Conservation (phyloP, 345 rosid species). For the Lepidium didymum region DNA sequence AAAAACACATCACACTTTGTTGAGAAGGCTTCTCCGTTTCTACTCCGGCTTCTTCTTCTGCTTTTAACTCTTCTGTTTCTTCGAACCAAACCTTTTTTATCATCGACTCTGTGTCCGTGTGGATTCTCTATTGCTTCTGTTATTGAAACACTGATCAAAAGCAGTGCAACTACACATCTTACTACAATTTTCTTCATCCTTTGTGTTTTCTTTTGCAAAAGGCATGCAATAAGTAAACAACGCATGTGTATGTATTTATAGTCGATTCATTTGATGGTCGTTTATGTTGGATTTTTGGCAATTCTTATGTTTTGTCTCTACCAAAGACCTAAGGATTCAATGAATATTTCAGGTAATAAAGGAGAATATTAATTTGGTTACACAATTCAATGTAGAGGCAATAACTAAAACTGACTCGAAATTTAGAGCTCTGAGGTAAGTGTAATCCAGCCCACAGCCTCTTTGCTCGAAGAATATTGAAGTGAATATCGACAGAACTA, state of each 20-base stretch:
- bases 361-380: slow-evolving; percentile 24
- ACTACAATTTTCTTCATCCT: slow-evolving; percentile 10
- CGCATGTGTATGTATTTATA: not conserved
- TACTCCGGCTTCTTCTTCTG: slow-evolving; percentile 14
- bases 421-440: slow-evolving; percentile 17
- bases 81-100: not conserved
- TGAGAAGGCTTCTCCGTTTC: not conserved
- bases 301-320: slow-evolving; percentile 11
- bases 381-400: slow-evolving; percentile 28
- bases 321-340: not conserved
- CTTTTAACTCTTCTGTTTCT: slow-evolving; percentile 3
- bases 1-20: slow-evolving; percentile 23
- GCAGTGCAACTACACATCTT: slow-evolving; percentile 15
- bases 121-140: slow-evolving; percentile 14
- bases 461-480: slow-evolving; percentile 9
- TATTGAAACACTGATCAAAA: slow-evolving; percentile 13
- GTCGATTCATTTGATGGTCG: not conserved
- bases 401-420: slow-evolving; percentile 20
- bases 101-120: slow-evolving; percentile 7
- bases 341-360: slow-evolving; percentile 12
- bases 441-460: slow-evolving; percentile 16
- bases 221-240: slow-evolving; percentile 14
- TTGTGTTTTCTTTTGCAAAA: not conserved
- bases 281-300: not conserved
- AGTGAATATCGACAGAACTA: slow-evolving; percentile 22